These are phyloP conservation scores for Nitzschia sp. DNA, from an alignment of 108 stramenopile genomes.

Conservation along the genomic window DNA sequence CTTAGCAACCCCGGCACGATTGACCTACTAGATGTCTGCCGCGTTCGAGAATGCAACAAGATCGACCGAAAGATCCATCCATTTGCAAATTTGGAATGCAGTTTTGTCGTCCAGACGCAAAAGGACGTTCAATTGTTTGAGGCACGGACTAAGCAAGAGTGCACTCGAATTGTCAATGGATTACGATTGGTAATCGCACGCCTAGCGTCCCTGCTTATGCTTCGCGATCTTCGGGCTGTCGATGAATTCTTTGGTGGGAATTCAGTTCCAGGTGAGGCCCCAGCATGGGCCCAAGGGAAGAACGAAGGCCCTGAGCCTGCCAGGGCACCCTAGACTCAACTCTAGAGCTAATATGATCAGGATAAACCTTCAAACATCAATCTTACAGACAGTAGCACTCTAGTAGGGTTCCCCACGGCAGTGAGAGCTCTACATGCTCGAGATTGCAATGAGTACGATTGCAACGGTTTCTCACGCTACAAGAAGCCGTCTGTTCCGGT, in stretches of 20 bases:
- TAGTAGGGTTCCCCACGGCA: too few relatives aligned
- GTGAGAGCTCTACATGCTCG: too few relatives aligned
- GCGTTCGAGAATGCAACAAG: constrained; percentile 36
- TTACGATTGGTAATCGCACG: constrained; percentile 59
- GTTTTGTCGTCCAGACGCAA: constrained; percentile 51
- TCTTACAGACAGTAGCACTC: too few relatives aligned
- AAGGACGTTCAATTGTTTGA: constrained; percentile 43
- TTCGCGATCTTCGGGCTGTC: constrained; percentile 47
- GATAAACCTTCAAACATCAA: too few relatives aligned
- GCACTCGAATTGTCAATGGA: constrained; percentile 51
- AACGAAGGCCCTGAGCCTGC: background rate
- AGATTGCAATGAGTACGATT: too few relatives aligned
- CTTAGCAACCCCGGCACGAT: constrained; percentile 24
- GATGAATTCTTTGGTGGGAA: constrained; percentile 56
- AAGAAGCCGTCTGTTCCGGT: too few relatives aligned
- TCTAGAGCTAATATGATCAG: too few relatives aligned
- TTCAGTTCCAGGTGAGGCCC: constrained; percentile 51
- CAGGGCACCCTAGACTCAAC: too few relatives aligned
- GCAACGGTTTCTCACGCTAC: too few relatives aligned
- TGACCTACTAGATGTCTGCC: constrained; percentile 58
- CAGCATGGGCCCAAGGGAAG: constrained; percentile 31
- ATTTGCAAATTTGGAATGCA: constrained; percentile 29
- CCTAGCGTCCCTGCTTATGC: constrained; percentile 60
- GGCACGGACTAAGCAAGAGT: constrained; percentile 40
- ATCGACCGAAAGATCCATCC: constrained; percentile 48